phyloP scores from a whole-genome alignment of 1,284 basidiomycete genomes.

The Microbotryum scabiosae region DNA sequence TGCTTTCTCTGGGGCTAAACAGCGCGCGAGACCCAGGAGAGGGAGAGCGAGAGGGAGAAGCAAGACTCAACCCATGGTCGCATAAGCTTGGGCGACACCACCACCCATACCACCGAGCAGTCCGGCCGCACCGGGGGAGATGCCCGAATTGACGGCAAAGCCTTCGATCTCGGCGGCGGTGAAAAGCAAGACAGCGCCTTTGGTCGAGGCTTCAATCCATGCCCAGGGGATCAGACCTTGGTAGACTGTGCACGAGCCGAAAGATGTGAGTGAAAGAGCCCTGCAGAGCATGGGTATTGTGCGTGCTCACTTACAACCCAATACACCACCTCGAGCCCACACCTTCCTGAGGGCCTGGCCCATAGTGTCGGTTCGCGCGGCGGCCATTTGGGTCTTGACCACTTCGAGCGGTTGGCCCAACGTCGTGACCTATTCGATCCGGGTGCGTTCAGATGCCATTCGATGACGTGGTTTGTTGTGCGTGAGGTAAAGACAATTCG shows the following conservation, averaged over 20 bases:
- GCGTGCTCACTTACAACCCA: slow-evolving; percentile 50
- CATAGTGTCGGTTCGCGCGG: slow-evolving; percentile 86
- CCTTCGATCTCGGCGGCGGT: slow-evolving; percentile 91
- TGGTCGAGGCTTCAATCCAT: slow-evolving; percentile 99
- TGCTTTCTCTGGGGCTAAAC: neutral
- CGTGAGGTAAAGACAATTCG: too few species aligned
- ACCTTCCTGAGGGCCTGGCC: slow-evolving; percentile 72
- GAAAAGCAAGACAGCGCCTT: slow-evolving; percentile 93
- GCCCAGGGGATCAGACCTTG: slow-evolving; percentile 99
- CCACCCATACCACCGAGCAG: slow-evolving; percentile 95
- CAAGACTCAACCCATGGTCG: slow-evolving; percentile 80
- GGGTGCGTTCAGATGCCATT: neutral
- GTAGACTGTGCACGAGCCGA: slow-evolving; percentile 50
- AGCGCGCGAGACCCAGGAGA: neutral
- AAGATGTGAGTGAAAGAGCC: neutral
- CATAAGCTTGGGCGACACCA: slow-evolving; percentile 96
- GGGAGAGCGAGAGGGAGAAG: neutral
- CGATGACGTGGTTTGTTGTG: too few species aligned
- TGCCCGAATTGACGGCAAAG: slow-evolving; percentile 52
- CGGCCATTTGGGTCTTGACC: slow-evolving; percentile 97
- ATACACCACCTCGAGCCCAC: slow-evolving; percentile 80
- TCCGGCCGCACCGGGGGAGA: slow-evolving; percentile 74
- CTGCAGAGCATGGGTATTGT: neutral
- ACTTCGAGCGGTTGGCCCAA: slow-evolving; percentile 98
- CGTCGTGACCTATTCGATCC: slow-evolving; percentile 60